phyloP scores from a whole-genome alignment of 495 filamentous ascomycete genomes.

The Podospora bellae-mahoneyi region DNA sequence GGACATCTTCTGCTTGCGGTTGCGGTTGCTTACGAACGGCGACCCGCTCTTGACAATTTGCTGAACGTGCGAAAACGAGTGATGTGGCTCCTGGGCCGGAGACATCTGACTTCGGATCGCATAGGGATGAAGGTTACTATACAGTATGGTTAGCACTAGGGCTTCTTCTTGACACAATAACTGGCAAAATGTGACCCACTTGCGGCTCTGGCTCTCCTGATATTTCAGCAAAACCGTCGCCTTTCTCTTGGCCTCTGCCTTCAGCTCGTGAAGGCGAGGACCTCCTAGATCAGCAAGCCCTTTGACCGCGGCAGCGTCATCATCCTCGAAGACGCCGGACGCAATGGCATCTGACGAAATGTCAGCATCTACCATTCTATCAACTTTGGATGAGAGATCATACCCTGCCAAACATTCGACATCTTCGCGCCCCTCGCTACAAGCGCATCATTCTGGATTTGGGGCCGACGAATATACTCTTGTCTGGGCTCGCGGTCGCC shows the following conservation, averaged over 20 bases:
- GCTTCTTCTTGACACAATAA: neutral
- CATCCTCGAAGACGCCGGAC: constrained; percentile 25
- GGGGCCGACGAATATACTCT: neutral
- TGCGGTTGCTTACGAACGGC: neutral
- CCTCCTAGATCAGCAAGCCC: constrained; percentile 31
- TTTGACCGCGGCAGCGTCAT: constrained; percentile 27
- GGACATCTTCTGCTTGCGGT: neutral
- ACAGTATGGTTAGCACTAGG: neutral
- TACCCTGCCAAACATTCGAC: neutral
- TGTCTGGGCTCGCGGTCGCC: neutral
- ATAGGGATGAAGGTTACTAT: neutral
- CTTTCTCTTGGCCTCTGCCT: neutral
- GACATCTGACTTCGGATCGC: neutral
- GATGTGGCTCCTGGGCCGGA: neutral
- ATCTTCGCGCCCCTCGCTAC: neutral
- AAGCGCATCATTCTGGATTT: neutral
- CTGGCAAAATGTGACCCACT: neutral
- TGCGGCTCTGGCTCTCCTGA: neutral
- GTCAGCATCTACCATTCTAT: neutral
- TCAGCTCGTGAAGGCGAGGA: constrained; percentile 21
- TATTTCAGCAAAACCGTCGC: constrained; percentile 11
- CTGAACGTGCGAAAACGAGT: neutral
- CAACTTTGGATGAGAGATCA: neutral
- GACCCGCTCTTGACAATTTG: neutral
- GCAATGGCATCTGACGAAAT: constrained; percentile 19